Percentiles rank a stretch among this genome's conserved stretches.
These are phyloP conservation scores for Phytophthora podocarpi DNA, from an alignment of 352 stramenopile species.

Conservation along the genomic window DNA sequence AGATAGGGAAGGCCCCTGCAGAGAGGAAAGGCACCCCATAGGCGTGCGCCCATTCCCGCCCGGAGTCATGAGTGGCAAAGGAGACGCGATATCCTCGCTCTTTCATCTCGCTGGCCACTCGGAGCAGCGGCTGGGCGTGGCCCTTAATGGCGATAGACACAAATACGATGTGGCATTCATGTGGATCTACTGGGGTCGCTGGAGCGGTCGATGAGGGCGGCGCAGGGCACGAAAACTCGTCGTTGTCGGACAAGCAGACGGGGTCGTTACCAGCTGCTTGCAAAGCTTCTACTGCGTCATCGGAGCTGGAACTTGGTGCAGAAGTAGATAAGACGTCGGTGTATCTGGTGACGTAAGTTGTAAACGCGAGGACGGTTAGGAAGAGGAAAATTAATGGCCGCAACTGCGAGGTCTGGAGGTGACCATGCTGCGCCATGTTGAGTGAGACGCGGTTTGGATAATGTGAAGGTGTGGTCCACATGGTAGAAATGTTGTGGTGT, in stretches of 20 bases:
- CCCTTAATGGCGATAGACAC: conserved; percentile 84
- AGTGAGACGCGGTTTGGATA: too few species aligned
- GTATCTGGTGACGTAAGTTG: conserved; percentile 22
- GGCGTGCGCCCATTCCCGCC: conserved; percentile 67
- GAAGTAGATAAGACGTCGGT: conserved; percentile 10
- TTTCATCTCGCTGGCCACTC: conserved; percentile 77
- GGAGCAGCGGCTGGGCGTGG: conserved; percentile 79
- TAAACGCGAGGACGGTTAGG: conserved; percentile 11
- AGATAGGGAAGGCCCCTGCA: conserved; percentile 75
- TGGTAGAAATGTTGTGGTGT: not conserved
- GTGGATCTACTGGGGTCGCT: conserved; percentile 15
- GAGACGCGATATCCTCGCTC: conserved; percentile 72
- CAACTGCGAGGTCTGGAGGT: conserved; percentile 6
- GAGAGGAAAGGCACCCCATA: conserved; percentile 74
- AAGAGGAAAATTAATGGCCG: conserved; percentile 22
- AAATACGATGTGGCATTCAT: conserved; percentile 70
- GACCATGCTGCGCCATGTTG: not conserved
- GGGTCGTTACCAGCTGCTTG: conserved; percentile 7
- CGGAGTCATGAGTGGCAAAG: conserved; percentile 86
- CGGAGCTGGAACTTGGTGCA: conserved; percentile 6
- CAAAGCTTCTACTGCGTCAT: conserved; percentile 10
- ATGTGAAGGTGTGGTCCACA: conserved; percentile 12
- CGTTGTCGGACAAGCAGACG: conserved; percentile 24
- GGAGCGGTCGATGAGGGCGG: not conserved
- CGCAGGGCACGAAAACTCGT: conserved; percentile 19